Evolutionary conservation across 768 basidiomycete species (phyloP), one percentile per base, ranked within the genome.

Genomic region (Nevesoporus exiguus): DNA sequence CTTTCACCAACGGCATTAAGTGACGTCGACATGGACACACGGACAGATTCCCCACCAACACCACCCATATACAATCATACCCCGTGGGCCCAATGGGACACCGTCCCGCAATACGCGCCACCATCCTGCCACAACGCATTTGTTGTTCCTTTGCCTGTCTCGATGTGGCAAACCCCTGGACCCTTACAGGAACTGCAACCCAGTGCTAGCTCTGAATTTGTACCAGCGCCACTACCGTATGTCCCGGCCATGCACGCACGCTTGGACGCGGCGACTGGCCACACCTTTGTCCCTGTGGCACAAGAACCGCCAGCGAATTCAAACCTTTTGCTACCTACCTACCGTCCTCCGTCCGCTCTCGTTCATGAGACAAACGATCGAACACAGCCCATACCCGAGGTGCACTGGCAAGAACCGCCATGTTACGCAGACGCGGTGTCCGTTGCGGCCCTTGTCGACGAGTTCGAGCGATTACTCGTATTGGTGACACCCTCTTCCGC

Each of bases 21-120:
- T 9, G 60, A 61, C 43, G 39, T 54, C 14, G 61, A 62, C 21
- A 62, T 62, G 49, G 46, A 55, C 14, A 33, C 36, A 43, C 37
- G 54, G 24, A 46, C 51, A 13, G 55, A 62, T n/a, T 25, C 36
- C 2, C 6, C 25, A 19, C 49, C 47, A 2, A 10, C 37, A 7
- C 14, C 50, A 30, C 47, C 49, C 11, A 24, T 29, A 11, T 33
- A 3, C 41, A 9, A 27, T 27, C 31, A 39, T 24, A 24, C 39
- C 2, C 41, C 44, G 3, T 58, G 39, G 37, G n/a, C 39, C 4
- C 37, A 30, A 0, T 58, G 61, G 56, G 59, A 36, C 7, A 21
- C 33, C 7, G 15, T 34, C n/a, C 19, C 31, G 1, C 48, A 50
- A 25, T 42, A 31, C 43, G 45, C 33, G 8, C 27, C 49, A 39